These are phyloP conservation scores for Fusarium temperatum DNA, from an alignment of 2,329 filamentous ascomycete genomes.

Conservation along the genomic window DNA sequence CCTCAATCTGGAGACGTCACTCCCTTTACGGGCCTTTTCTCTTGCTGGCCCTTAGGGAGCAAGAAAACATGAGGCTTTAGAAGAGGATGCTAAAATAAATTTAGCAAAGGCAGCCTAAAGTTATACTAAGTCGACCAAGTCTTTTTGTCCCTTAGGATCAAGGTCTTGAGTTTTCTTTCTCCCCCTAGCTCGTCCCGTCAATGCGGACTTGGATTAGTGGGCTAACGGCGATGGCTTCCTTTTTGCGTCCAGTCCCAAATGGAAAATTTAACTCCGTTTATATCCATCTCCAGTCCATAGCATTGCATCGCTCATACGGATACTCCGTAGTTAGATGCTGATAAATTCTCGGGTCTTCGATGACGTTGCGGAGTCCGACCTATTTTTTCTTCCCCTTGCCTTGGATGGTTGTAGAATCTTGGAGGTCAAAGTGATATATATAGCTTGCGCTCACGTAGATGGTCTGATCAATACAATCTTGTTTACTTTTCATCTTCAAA, in stretches of 20 bases:
- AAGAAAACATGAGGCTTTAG: no score
- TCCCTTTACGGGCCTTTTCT: no score
- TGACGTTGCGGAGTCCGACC: constrained; percentile 22
- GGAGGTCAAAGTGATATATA: background rate
- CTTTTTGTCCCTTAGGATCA: no score
- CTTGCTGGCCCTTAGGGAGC: no score
- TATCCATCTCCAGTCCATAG: constrained; percentile 5
- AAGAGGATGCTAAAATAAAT: no score
- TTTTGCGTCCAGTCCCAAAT: background rate
- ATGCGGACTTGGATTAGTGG: background rate
- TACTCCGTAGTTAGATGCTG: background rate
- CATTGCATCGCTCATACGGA: background rate
- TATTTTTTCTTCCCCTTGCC: background rate
- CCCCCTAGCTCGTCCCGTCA: no score
- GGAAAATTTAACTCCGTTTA: constrained; percentile 14
- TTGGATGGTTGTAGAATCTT: constrained; percentile 10
- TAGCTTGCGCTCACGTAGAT: background rate
- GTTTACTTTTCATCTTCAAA: background rate
- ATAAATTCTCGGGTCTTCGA: constrained; percentile 23
- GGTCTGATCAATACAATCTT: background rate
- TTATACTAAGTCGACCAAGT: no score
- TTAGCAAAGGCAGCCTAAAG: no score
- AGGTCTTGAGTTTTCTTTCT: no score
- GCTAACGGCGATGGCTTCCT: constrained; percentile 29
- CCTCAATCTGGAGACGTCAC: constrained; percentile 9